A percentile compares a stretch with the other conserved stretches of the same genome.
Conservation (phyloP, 2,329 filamentous ascomycete species). For the Zasmidium angulare region DNA sequence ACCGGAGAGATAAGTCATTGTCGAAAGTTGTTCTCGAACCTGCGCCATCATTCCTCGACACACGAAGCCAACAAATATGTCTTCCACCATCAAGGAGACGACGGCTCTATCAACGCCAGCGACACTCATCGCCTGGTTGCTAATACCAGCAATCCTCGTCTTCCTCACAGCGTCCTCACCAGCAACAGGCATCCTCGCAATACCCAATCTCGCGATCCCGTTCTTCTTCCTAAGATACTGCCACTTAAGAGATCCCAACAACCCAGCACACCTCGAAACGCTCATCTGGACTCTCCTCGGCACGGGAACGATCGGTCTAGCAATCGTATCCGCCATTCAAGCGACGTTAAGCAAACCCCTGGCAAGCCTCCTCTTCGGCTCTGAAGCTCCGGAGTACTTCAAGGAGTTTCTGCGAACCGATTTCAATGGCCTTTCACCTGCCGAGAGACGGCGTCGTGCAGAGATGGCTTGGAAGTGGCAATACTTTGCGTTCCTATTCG, state of each 20-base stretch:
- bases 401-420: not conserved
- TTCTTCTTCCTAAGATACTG: not conserved
- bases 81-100: too few relatives aligned
- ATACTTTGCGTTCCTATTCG: not conserved
- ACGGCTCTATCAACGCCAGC: too few relatives aligned
- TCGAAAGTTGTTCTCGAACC: too few relatives aligned
- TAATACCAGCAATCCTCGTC: too few relatives aligned
- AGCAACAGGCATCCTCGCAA: too few relatives aligned
- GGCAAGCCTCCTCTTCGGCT: not conserved
- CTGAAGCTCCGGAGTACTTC: not conserved
- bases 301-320: not conserved
- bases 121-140: too few relatives aligned
- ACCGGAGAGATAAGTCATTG: too few relatives aligned
- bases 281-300: slow-evolving; percentile 1
- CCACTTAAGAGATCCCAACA: not conserved
- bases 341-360: not conserved
- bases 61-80: too few relatives aligned
- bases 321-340: not conserved
- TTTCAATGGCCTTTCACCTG: not conserved
- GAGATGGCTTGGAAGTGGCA: not conserved
- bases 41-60: too few relatives aligned
- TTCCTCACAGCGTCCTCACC: too few relatives aligned
- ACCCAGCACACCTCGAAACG: not conserved
- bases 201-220: not conserved
- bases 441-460: not conserved